A percentile compares a stretch with the other conserved stretches of the same genome.
phyloP scores from a whole-genome alignment of 2,329 filamentous ascomycete species.

The Clonostachys rosea region DNA sequence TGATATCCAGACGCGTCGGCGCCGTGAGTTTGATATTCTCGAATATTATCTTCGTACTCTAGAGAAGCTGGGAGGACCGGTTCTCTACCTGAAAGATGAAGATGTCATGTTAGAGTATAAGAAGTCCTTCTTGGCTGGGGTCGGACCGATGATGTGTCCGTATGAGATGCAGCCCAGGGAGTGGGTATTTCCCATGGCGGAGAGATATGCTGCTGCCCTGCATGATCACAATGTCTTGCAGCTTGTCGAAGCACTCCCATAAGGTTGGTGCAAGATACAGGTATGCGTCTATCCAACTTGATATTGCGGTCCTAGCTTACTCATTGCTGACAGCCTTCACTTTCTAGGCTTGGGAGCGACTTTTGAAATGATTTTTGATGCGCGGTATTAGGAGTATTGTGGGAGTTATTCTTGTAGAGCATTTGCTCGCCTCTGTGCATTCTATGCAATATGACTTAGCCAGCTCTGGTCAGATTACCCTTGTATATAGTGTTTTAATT shows the following conservation, averaged over 20 bases:
- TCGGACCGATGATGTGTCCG: constrained; percentile 17
- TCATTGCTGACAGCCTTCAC: too few relatives aligned
- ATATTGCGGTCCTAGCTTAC: too few relatives aligned
- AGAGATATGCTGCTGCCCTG: constrained; percentile 1
- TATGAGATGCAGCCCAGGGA: constrained; percentile 3
- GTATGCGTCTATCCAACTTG: too few relatives aligned
- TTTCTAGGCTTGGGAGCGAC: too few relatives aligned
- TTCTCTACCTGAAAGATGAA: constrained; percentile 14
- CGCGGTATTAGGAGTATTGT: too few relatives aligned
- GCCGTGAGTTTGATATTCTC: constrained; percentile 22
- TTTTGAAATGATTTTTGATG: too few relatives aligned
- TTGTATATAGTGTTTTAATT: too few relatives aligned
- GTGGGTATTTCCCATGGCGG: constrained; percentile 1
- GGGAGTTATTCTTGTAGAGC: too few relatives aligned
- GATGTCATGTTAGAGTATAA: constrained; percentile 17
- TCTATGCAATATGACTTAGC: too few relatives aligned
- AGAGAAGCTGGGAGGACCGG: constrained; percentile 12
- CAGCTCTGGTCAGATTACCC: too few relatives aligned
- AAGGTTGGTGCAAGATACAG: not conserved
- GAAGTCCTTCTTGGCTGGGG: constrained; percentile 16
- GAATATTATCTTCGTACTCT: constrained; percentile 22
- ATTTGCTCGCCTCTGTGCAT: too few relatives aligned
- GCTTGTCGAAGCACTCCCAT: constrained; percentile 1
- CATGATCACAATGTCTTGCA: constrained; percentile 2
- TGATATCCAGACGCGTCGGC: constrained; percentile 21